Conservation (phyloP, 2,329 filamentous ascomycete genomes). For the Neophaeococcomyces mojaviensis region DNA sequence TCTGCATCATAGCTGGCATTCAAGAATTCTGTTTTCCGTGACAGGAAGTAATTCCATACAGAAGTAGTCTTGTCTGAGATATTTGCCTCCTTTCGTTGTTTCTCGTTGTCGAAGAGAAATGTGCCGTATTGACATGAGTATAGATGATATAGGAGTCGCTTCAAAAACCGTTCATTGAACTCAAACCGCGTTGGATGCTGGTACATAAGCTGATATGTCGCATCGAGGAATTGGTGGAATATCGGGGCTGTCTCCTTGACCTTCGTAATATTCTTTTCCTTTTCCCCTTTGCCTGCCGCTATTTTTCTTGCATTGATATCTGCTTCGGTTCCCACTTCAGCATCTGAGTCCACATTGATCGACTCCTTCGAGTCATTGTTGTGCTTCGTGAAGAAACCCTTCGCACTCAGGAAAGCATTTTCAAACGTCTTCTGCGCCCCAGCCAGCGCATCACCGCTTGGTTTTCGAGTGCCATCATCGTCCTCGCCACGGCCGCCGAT, state of each 20-base stretch:
- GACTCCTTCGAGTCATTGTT: conserved; percentile 56
- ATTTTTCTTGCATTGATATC: conserved; percentile 39
- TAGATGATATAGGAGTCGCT: conserved; percentile 82
- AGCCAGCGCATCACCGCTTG: conserved; percentile 25
- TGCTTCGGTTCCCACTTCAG: conserved; percentile 47
- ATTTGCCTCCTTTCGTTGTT: conserved; percentile 65
- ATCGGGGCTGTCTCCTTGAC: conserved; percentile 91
- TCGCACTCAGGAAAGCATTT: conserved; percentile 74
- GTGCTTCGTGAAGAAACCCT: conserved; percentile 76
- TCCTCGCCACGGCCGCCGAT: conserved; percentile 45
- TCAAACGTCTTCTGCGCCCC: conserved; percentile 67
- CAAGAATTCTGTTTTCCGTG: conserved; percentile 69
- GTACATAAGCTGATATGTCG: conserved; percentile 78
- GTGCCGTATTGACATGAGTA: conserved; percentile 97
- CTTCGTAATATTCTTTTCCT: conserved; percentile 63
- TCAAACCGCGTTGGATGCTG: conserved; percentile 88
- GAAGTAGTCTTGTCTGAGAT: conserved; percentile 68
- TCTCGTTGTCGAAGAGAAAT: conserved; percentile 92
- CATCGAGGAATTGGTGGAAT: conserved; percentile 96
- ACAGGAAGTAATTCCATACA: conserved; percentile 93
- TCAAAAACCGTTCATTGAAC: conserved; percentile 89
- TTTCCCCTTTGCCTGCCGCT: conserved; percentile 26
- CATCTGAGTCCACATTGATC: conserved; percentile 49
- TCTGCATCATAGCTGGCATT: conserved; percentile 70
- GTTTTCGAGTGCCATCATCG: conserved; percentile 26